Conservation (phyloP, 106 monocot species). For the Amphibolis antarctica region DNA sequence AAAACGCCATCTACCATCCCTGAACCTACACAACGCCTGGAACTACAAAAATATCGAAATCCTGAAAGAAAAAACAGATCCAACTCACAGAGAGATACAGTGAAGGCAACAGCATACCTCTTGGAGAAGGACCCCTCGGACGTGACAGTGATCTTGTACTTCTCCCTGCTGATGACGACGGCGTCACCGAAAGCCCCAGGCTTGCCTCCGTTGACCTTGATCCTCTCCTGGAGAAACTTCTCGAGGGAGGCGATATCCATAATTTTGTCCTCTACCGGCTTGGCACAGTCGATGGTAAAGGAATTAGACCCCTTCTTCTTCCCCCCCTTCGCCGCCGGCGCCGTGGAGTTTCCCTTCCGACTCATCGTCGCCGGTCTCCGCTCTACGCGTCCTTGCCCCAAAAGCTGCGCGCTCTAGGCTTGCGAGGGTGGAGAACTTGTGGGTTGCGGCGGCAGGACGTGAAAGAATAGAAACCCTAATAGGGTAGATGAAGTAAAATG, state of each 20-base stretch:
- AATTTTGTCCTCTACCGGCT: slow-evolving; percentile 29
- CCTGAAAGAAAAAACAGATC: neutral
- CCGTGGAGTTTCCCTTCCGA: neutral
- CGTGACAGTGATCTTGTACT: slow-evolving; percentile 26
- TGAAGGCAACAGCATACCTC: slow-evolving; percentile 4
- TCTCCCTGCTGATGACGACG: slow-evolving; percentile 16
- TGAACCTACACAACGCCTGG: neutral
- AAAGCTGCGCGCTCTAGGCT: neutral
- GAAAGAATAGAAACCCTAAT: no score
- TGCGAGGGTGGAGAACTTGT: no score
- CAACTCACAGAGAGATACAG: neutral
- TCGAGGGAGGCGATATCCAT: slow-evolving; percentile 27
- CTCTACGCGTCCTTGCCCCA: neutral
- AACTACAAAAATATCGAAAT: neutral
- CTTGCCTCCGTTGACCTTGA: slow-evolving; percentile 25
- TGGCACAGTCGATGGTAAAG: slow-evolving; percentile 27
- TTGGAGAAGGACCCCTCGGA: slow-evolving; percentile 20
- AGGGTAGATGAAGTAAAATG: no score
- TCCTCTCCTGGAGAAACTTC: slow-evolving; percentile 30
- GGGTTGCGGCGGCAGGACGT: no score
- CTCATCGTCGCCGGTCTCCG: slow-evolving; percentile 4
- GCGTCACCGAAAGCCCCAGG: slow-evolving; percentile 17
- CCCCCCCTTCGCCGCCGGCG: slow-evolving; percentile 15
- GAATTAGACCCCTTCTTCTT: slow-evolving; percentile 15
- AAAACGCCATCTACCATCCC: neutral